Percentiles rank a stretch among this genome's conserved stretches.
phyloP scores from a whole-genome alignment of 2,329 filamentous ascomycete species.

The Albophoma yamanashiensis region DNA sequence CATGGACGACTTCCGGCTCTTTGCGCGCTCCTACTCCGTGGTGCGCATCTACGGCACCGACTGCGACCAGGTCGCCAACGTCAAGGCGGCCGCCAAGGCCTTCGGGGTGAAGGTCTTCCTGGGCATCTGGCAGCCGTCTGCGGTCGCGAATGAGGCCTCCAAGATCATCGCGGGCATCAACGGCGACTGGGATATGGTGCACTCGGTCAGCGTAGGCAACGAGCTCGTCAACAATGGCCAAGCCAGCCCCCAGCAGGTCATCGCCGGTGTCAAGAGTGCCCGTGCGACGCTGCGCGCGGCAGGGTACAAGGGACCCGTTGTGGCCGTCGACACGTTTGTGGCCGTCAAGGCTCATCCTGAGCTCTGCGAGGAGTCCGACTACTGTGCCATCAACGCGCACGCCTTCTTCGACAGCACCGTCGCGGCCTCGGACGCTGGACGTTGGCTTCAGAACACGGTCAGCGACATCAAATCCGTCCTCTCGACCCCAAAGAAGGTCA shows the following conservation, averaged over 20 bases:
- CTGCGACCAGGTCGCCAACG: slow-evolving; percentile 59
- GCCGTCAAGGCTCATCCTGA: slow-evolving; percentile 54
- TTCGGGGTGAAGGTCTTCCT: slow-evolving; percentile 61
- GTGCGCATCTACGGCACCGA: slow-evolving; percentile 74
- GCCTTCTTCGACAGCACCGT: slow-evolving; percentile 68
- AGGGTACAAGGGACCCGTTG: slow-evolving; percentile 64
- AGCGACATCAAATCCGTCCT: slow-evolving; percentile 29
- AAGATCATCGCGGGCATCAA: slow-evolving; percentile 48
- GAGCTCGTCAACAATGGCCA: slow-evolving; percentile 61
- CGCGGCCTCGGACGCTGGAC: slow-evolving; percentile 49
- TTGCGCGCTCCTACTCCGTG: slow-evolving; percentile 43
- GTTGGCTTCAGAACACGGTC: slow-evolving; percentile 52
- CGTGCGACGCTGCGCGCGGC: slow-evolving; percentile 45
- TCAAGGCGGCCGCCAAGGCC: slow-evolving; percentile 51
- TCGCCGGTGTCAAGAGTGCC: slow-evolving; percentile 45
- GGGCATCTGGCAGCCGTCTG: slow-evolving; percentile 57
- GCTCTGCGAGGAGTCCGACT: slow-evolving; percentile 65
- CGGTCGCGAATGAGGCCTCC: slow-evolving; percentile 45
- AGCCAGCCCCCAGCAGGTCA: slow-evolving; percentile 41
- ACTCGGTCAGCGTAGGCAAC: slow-evolving; percentile 70
- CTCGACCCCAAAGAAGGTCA: slow-evolving; percentile 42
- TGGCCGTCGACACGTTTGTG: slow-evolving; percentile 70
- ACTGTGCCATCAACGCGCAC: slow-evolving; percentile 73
- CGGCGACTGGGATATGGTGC: slow-evolving; percentile 56
- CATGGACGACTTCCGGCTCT: slow-evolving; percentile 48